Evolutionary conservation across 75 land plant species (phyloP), one percentile per base, ranked within the genome.

Genomic region (Azolla pinnata): DNA sequence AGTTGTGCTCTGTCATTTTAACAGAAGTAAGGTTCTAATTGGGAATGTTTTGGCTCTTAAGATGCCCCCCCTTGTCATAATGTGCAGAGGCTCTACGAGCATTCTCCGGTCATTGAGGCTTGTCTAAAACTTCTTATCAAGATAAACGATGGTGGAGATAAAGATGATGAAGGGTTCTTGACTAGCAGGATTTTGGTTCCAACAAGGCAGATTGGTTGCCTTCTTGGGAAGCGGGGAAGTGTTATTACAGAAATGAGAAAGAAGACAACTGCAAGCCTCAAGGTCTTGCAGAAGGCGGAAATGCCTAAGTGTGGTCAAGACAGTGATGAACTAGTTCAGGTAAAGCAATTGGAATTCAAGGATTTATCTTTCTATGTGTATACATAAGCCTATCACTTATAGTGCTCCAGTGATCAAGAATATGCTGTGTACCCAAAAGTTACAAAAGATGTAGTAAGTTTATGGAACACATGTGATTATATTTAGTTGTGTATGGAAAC

Each of bases 291-390:
- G 0, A 95, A 90, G 59, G 88, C 86, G 27, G 62, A 71, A 27
- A 61, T 83, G 27, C 99, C 99, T 1, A 84, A 80, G 33, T 78
- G 95, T 72, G 97, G 97, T 50, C 60, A 74, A 18, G 81, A 83
- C 28, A 82, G 74, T 66, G 91, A 95, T 65, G 99, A 95, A 52
- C 83, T 90, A 72, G 99, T 95, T 18, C 99, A 95, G 91, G 99
- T 93, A 66, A 30, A 35, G 4, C 8, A 4, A 45, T 67, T 29
- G 26, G 31, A 49, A 19, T 51, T 33, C 31, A 18, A 32, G 18
- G 18, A 38, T 44, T 63, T 32, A 19, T 33, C 18, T n/a, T n/a
- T n/a, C n/a, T n/a, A n/a, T n/a, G n/a, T n/a, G n/a, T n/a, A n/a
- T n/a, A n/a, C n/a, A n/a, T n/a, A n/a, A n/a, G n/a, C n/a, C n/a